Evolutionary conservation across 1,284 basidiomycete species (phyloP), one percentile per base, ranked within the genome.

Genomic region (Rhizopogon hawkerae): DNA sequence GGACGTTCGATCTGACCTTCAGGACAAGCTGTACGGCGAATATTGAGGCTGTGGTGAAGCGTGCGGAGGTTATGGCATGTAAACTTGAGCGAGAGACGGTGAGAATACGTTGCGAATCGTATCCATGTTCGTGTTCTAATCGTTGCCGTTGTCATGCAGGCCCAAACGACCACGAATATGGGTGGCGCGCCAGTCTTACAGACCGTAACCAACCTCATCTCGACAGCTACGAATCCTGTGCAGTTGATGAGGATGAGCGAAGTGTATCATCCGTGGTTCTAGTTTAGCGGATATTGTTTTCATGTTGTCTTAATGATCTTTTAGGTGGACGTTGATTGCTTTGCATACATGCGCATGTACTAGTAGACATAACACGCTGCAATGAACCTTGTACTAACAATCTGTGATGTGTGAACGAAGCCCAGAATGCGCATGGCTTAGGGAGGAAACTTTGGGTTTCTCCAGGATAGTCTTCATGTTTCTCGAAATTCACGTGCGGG

Each of bases 251-350:
- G 81, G 64, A 86, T 92, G 85, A 78, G 81, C 36, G 90, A 91
- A 68, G 75, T 78, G 49, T 92, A 84, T 62, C 76, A 84, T 58
- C 85, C 91, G 18, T 93, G 89, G 89, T 92, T 89, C 70, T 93
- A 71, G 69, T 57, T 21, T 49, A 37, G 34, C 36, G 46, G 42
- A 54, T 33, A 47, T 36, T 54, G 39, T 36, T 33, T 44, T 50
- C 31, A 49, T 49, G 10, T 36, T 10, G 44, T 47, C 10, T 31
- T 42, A 5, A 42, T 31, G 16, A 42, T 33, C 16, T 11, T 42
- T 42, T 31, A 31, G 14, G 16, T 43, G 16, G 16, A 31, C 13
- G 16, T 43, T 18, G 26, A 42, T 42, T 42, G 14, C 16, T 42
- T 23, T 46, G n/a, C 16, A 16, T 46, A 33, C 29, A 33, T 43